Evolutionary conservation across 208 protist species (phyloP).

Genomic region (Crithidia expoeki): DNA sequence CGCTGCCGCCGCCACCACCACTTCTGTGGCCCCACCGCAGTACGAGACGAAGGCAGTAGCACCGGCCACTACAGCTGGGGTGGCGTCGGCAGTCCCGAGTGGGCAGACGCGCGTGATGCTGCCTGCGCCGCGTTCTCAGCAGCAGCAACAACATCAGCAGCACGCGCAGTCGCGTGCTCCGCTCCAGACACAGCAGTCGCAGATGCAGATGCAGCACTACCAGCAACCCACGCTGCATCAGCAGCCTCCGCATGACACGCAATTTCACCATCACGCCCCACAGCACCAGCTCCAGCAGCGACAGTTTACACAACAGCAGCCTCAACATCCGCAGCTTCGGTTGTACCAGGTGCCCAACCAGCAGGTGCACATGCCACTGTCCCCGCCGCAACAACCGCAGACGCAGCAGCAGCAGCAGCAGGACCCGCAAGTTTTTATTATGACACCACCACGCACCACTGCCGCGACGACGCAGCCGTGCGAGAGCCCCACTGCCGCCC

Average conservation of each 20-base stretch:
- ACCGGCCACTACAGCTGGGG: background rate
- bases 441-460: slow-evolving; percentile 9
- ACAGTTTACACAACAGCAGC: slow-evolving; percentile 4
- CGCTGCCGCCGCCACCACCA: background rate
- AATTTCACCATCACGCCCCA: slow-evolving; percentile 3
- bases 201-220: background rate
- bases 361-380: background rate
- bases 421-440: slow-evolving; percentile 17
- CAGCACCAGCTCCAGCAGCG: background rate
- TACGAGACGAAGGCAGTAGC: slow-evolving; percentile 16
- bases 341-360: background rate
- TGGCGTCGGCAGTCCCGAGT: background rate
- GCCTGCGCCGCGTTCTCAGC: slow-evolving; percentile 30
- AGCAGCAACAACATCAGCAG: slow-evolving; percentile 18
- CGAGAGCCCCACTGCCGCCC: slow-evolving; percentile 5
- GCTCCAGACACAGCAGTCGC: slow-evolving; percentile 6
- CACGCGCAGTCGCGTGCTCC: background rate
- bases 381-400: background rate
- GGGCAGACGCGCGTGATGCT: slow-evolving; percentile 26
- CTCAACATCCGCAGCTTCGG: background rate
- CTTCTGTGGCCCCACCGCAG: slow-evolving; percentile 11
- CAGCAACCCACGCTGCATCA: background rate
- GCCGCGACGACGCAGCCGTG: slow-evolving; percentile 3
- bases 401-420: slow-evolving; percentile 18
- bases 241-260: background rate